These are phyloP conservation scores for Breviolum minutum DNA, from an alignment of 73 alveolate species.

Conservation along the genomic window DNA sequence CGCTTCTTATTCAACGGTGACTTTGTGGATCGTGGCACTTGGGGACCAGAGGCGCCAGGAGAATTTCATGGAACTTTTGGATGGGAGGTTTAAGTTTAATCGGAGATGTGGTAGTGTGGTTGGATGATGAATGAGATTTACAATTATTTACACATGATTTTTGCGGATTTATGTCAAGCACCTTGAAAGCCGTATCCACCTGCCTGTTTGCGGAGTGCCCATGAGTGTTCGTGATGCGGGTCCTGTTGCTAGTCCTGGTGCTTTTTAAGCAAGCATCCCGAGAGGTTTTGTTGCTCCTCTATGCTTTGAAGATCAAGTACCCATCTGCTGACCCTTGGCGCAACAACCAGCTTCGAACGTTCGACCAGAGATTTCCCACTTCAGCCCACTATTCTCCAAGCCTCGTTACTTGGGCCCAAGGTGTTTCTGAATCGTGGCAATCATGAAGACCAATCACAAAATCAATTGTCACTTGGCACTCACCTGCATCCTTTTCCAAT, in stretches of 20 bases:
- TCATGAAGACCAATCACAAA: conserved; percentile 83
- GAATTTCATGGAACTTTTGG: too few relatives aligned
- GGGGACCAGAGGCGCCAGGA: conserved; percentile 68
- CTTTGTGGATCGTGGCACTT: conserved; percentile 89
- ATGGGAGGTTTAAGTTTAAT: too few relatives aligned
- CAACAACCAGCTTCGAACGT: neutral
- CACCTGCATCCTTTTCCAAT: too few relatives aligned
- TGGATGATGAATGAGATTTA: too few relatives aligned
- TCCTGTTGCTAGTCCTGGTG: neutral
- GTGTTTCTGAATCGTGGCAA: conserved; percentile 73
- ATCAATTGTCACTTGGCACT: conserved; percentile 56
- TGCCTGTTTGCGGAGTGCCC: too few relatives aligned
- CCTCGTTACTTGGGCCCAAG: neutral
- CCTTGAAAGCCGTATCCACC: too few relatives aligned
- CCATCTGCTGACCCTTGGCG: conserved; percentile 51
- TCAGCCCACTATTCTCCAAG: neutral
- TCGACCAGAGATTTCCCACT: too few relatives aligned
- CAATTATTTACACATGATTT: too few relatives aligned
- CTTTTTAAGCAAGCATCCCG: neutral
- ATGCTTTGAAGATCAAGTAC: conserved; percentile 74
- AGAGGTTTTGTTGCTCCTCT: conserved; percentile 45
- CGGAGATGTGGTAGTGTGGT: too few relatives aligned
- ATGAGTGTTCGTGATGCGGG: too few relatives aligned
- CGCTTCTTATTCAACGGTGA: conserved; percentile 81
- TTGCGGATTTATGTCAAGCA: too few relatives aligned